Base-by-base conservation (phyloP, 371 early-diverging fungal species). In the Amoeboaphelidium protococcarum region DNA sequence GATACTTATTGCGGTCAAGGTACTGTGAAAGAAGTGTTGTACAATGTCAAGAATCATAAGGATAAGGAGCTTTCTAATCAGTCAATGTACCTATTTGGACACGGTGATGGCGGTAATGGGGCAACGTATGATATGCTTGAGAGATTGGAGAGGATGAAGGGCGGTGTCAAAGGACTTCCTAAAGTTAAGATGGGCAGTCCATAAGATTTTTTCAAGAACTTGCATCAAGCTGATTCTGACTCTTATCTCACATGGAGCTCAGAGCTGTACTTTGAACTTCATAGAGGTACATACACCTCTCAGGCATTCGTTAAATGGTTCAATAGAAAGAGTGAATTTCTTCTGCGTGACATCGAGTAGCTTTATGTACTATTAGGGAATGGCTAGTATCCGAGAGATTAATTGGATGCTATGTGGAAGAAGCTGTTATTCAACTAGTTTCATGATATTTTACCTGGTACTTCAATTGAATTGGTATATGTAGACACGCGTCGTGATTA, bases 241-340 rank as follows among this genome's bases (percentile, higher is more conserved):
- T 16, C 2, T 41, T 50, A 23, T 57, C 40, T 20, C 13, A 42
- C n/a, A 22, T 25, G 25, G 49, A 13, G 45, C 27, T 26, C 45
- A 21, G 4, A 46, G 13, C 25, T 45, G 66, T 90, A 90, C 58
- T 74, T 90, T 54, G 94, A 94, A 58, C 71, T 91, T 21, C 94
- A 94, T 58, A 76, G 95, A 42, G 95, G 95, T 41, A 91, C 92
- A 26, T 92, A 90, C 60, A 95, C 96, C 0, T 68, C 85, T 0
- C 94, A 92, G 54, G 84, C 82, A 0, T 54, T 63, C 12, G 76
- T 72, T 23, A 95, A 95, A 55, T 63, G 68, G 45, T 73, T 69
- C 50, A 95, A 95, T 57, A 72, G 96, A 2, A 69, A 71, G 47
- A 63, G 71, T 10, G 96, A 95, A 61, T 61, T 75, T 2, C 61